These are phyloP conservation scores for Alternaria sp. DNA, from an alignment of 2,329 filamentous ascomycete genomes.

Conservation along the genomic window DNA sequence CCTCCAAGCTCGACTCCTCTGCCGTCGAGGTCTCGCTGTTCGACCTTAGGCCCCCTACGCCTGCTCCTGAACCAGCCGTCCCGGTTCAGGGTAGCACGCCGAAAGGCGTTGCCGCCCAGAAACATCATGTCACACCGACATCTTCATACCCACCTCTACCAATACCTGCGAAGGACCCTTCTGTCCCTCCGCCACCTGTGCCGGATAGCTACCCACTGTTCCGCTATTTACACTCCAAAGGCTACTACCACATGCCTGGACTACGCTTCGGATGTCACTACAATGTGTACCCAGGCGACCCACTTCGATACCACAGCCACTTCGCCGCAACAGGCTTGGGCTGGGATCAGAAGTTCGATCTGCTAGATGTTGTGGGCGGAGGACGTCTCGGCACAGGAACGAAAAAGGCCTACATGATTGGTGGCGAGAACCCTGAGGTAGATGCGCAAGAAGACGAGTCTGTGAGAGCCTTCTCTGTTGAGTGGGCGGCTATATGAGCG, in stretches of 20 bases:
- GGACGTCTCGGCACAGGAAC: slow-evolving; percentile 91
- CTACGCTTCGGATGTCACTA: slow-evolving; percentile 94
- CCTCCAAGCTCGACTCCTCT: slow-evolving; percentile 15
- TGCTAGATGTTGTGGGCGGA: slow-evolving; percentile 85
- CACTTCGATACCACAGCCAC: slow-evolving; percentile 92
- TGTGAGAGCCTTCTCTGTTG: slow-evolving; percentile 81
- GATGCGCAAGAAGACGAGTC: slow-evolving; percentile 47
- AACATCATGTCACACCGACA: slow-evolving; percentile 55
- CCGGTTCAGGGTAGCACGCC: slow-evolving; percentile 15
- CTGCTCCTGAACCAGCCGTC: slow-evolving; percentile 19
- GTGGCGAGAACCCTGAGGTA: slow-evolving; percentile 62
- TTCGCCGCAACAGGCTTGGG: slow-evolving; percentile 83
- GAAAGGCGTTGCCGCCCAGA: slow-evolving; percentile 31
- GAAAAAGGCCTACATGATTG: slow-evolving; percentile 93
- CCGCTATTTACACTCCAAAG: slow-evolving; percentile 76
- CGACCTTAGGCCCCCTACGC: slow-evolving; percentile 26
- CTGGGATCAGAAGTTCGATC: slow-evolving; percentile 87
- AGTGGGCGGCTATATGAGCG: slow-evolving; percentile 87
- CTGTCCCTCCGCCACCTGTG: slow-evolving; percentile 47
- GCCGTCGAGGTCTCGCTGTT: slow-evolving; percentile 37
- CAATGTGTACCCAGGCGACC: slow-evolving; percentile 94
- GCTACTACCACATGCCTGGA: slow-evolving; percentile 90
- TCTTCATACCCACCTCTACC: slow-evolving; percentile 55
- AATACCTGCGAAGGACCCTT: slow-evolving; percentile 21
- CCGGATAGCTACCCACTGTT: slow-evolving; percentile 74